Evolutionary conservation across 768 basidiomycete species (phyloP), one percentile per base, ranked within the genome.

Genomic region (Mycena rebaudengoi): DNA sequence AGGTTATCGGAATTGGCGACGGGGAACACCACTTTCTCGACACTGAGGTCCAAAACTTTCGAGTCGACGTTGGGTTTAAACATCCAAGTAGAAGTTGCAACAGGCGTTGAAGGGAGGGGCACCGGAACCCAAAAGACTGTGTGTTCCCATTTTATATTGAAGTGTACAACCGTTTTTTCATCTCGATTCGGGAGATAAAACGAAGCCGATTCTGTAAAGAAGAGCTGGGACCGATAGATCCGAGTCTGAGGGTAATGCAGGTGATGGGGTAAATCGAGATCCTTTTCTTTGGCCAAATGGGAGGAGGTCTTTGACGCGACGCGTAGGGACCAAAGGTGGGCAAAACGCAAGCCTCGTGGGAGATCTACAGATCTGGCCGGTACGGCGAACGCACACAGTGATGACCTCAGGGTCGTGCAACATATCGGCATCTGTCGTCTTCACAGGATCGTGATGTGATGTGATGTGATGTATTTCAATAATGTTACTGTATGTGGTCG

Each of bases 261-360:
- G 33, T 33, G 75, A 75, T 72, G 71, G 50, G 64, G 70, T 76
- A 79, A 78, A 80, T 77, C 75, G 76, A 78, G 67, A 72, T 72
- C 62, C 63, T 48, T 73, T 68, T 68, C 59, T 68, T 71, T 50
- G 52, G 21, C 67, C 62, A 61, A 69, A 69, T 58, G 35, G 41
- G 54, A 26, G 35, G 39, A 25, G 29, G 12, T 12, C 30, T 58
- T 58, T 64, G 58, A 55, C 49, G 57, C 45, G n/a, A 37, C 16
- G 45, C 33, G 20, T 21, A 45, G 44, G 45, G 44, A 33, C 57
- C 23, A 41, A 50, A 54, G 51, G 41, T 41, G 48, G 55, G 40
- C 29, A 63, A 57, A 63, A 63, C 48, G 51, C 51, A 52, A 21
- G 64, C 64, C 64, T 65, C 64, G 64, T 65, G 44, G 45, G 29